Percentiles rank a stretch among this genome's conserved stretches.
Conservation (phyloP, 495 filamentous ascomycete species). For the Penicillium chermesinum region DNA sequence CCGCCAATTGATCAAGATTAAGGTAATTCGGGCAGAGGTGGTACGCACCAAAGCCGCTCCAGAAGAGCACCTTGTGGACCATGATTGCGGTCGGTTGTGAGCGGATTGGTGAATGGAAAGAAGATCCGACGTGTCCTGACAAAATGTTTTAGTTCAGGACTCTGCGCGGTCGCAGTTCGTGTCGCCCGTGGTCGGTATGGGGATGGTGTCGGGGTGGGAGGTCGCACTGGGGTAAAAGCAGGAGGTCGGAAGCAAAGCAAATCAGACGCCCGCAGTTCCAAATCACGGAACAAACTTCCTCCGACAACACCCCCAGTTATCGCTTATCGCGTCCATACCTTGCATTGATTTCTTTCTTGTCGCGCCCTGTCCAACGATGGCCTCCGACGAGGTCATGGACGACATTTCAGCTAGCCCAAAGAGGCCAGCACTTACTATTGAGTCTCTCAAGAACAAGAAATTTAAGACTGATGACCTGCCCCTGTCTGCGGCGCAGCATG, state of each 20-base stretch:
- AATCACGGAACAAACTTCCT: slow-evolving; percentile 31
- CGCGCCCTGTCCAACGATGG: slow-evolving; percentile 32
- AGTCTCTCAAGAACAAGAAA: slow-evolving; percentile 52
- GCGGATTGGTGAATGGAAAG: slow-evolving; percentile 12
- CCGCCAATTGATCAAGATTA: neutral
- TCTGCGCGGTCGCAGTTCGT: slow-evolving; percentile 11
- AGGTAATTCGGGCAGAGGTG: slow-evolving; percentile 1
- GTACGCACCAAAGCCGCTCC: slow-evolving; percentile 88
- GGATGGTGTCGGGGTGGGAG: slow-evolving; percentile 16
- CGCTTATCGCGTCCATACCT: slow-evolving; percentile 19
- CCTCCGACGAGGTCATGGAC: slow-evolving; percentile 34
- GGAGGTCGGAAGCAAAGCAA: slow-evolving; percentile 37
- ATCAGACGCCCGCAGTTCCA: slow-evolving; percentile 39
- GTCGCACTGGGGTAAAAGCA: slow-evolving; percentile 26
- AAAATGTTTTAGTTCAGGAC: neutral
- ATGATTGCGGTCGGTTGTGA: slow-evolving; percentile 26
- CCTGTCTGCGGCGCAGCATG: slow-evolving; percentile 62
- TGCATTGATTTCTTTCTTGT: neutral
- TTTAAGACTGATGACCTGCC: slow-evolving; percentile 84
- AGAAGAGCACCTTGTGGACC: slow-evolving; percentile 88
- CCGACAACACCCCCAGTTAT: slow-evolving; percentile 19
- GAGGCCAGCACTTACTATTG: slow-evolving; percentile 30
- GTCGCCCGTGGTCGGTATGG: slow-evolving; percentile 15
- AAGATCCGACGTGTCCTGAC: slow-evolving; percentile 7
- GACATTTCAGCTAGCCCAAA: slow-evolving; percentile 24